phyloP scores from a whole-genome alignment of 116 monocot species.

The Cymodocea nodosa region DNA sequence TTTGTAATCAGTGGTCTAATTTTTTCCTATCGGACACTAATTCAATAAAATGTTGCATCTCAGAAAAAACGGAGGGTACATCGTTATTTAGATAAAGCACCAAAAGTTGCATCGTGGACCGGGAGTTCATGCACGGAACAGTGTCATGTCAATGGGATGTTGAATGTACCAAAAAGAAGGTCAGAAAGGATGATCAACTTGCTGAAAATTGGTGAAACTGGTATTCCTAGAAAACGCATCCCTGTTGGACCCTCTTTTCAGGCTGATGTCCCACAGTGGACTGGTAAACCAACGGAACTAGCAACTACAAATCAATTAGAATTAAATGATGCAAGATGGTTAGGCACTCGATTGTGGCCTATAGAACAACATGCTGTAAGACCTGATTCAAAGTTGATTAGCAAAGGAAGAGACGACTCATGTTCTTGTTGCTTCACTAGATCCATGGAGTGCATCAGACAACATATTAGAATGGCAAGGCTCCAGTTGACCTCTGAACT shows the following conservation, averaged over 20 bases:
- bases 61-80: conserved; percentile 16
- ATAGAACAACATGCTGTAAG: conserved; percentile 3
- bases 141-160: neutral
- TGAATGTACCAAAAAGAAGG: conserved; percentile 29
- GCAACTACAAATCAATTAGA: neutral
- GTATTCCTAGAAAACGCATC: conserved; percentile 17
- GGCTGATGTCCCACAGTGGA: conserved; percentile 54
- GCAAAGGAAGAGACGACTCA: conserved; percentile 23
- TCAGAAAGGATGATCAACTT: conserved; percentile 29
- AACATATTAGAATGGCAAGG: conserved; percentile 38
- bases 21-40: neutral
- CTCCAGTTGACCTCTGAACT: conserved; percentile 29
- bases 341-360: conserved; percentile 58
- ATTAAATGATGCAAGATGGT: conserved; percentile 23
- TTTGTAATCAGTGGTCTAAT: no score
- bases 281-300: conserved; percentile 5
- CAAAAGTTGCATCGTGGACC: neutral
- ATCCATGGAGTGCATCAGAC: conserved; percentile 38
- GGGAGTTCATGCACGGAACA: neutral
- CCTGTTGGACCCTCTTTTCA: conserved; percentile 56
- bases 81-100: neutral
- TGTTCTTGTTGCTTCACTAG: conserved; percentile 38
- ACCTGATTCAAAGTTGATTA: conserved; percentile 6
- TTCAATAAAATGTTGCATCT: neutral
- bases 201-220: conserved; percentile 13